Evolutionary conservation across 345 rosid species (phyloP).

Genomic region (Eucalyptus cloeziana): DNA sequence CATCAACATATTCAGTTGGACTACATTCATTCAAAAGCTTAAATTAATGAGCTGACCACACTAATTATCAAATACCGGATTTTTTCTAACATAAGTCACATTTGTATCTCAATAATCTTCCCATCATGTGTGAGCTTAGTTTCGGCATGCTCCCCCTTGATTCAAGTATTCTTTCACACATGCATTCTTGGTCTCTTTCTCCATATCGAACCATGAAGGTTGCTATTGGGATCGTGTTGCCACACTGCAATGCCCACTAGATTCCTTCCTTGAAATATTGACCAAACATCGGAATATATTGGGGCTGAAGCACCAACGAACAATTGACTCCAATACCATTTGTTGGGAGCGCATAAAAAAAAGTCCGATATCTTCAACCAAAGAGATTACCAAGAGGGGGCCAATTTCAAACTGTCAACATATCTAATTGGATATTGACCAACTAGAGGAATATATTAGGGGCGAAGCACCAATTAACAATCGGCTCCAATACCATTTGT

Average conservation of each 20-base stretch:
- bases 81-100: not conserved
- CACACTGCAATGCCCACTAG: not conserved
- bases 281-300: not conserved
- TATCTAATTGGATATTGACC: not conserved
- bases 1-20: no score
- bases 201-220: not conserved
- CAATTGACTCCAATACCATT: not conserved
- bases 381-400: not conserved
- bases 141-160: not conserved
- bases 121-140: not conserved
- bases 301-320: not conserved
- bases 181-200: not conserved
- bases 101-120: not conserved
- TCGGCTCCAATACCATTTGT: not conserved
- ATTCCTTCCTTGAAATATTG: not conserved
- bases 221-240: not conserved
- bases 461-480: not conserved
- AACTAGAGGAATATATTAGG: rapidly evolving
- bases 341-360: not conserved
- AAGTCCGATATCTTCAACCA: not conserved
- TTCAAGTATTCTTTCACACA: not conserved
- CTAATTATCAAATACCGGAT: rapidly evolving
- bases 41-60: no score
- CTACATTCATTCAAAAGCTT: no score
- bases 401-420: not conserved